phyloP scores from a whole-genome alignment of 1,284 basidiomycete genomes.

The Stereum hirsutum region DNA sequence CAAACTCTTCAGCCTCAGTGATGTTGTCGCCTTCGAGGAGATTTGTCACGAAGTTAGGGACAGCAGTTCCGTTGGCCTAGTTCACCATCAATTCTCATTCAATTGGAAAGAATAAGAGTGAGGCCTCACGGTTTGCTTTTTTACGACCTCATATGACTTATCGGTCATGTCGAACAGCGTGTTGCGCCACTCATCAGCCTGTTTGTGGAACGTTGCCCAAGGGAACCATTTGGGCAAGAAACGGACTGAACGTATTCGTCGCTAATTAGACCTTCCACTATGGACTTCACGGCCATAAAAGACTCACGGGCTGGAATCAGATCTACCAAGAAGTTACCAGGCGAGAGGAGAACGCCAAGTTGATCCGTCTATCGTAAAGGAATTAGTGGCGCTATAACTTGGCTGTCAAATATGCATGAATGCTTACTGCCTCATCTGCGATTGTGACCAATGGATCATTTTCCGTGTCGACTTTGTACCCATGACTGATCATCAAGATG shows the following conservation, averaged over 20 bases:
- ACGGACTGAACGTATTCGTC: constrained; percentile 49
- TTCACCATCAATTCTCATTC: background rate
- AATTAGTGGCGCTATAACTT: too few species aligned
- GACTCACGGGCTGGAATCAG: constrained; percentile 19
- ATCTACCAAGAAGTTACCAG: constrained; percentile 23
- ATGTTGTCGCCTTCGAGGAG: constrained; percentile 37
- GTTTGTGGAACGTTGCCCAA: constrained; percentile 47
- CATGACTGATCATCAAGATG: constrained; percentile 24
- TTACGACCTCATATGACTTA: constrained; percentile 47
- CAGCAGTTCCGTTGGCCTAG: constrained; percentile 42
- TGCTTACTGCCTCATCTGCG: constrained; percentile 21
- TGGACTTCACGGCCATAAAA: constrained; percentile 10
- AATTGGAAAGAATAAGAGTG: too few species aligned
- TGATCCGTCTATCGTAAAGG: too few species aligned
- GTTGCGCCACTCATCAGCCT: constrained; percentile 38
- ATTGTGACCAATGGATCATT: constrained; percentile 21
- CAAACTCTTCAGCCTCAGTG: constrained; percentile 38
- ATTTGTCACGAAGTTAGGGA: constrained; percentile 40
- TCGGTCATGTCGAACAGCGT: constrained; percentile 45
- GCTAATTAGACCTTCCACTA: constrained; percentile 18
- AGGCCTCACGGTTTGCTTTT: constrained; percentile 44
- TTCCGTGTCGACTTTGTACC: constrained; percentile 21
- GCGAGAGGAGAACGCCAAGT: constrained; percentile 17
- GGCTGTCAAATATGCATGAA: too few species aligned
- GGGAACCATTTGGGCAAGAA: constrained; percentile 63